phyloP scores from a whole-genome alignment of 1,139 yeast species.

The Ogataea hybrid region DNA sequence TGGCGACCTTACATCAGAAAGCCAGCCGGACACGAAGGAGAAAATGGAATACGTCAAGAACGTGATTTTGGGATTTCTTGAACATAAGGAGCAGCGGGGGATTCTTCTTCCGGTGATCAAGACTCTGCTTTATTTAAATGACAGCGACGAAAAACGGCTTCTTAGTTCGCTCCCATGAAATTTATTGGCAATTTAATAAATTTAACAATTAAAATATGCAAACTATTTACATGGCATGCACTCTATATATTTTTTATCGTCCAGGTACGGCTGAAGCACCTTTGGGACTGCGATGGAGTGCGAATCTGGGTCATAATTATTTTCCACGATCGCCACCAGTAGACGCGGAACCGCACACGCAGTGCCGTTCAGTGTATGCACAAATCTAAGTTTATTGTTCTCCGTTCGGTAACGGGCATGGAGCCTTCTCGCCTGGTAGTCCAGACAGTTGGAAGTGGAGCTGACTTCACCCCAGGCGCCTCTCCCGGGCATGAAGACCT shows the following conservation, averaged over 20 bases:
- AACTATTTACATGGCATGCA: slow-evolving; percentile 11
- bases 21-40: slow-evolving; percentile 33
- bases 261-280: slow-evolving; percentile 68
- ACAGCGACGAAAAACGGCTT: slow-evolving; percentile 70
- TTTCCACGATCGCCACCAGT: slow-evolving; percentile 84
- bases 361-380: slow-evolving; percentile 90
- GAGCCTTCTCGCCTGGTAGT: slow-evolving; percentile 83
- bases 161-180: slow-evolving; percentile 53
- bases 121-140: slow-evolving; percentile 64
- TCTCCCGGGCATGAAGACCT: slow-evolving; percentile 99
- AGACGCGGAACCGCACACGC: slow-evolving; percentile 95
- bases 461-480: slow-evolving; percentile 91
- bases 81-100: slow-evolving; percentile 86
- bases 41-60: slow-evolving; percentile 81
- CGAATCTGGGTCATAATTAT: slow-evolving; percentile 61
- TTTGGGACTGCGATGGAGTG: slow-evolving; percentile 63
- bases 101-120: slow-evolving; percentile 84
- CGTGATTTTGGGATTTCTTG: slow-evolving; percentile 83
- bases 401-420: slow-evolving; percentile 53
- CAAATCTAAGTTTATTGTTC: slow-evolving; percentile 44
- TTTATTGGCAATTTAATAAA: neutral
- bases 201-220: too few species aligned
- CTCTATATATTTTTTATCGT: slow-evolving; percentile 44
- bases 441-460: slow-evolving; percentile 89
- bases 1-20: slow-evolving; percentile 5